Evolutionary conservation across 2,329 filamentous ascomycete species (phyloP).

Genomic region (Fusarium tricinctum): DNA sequence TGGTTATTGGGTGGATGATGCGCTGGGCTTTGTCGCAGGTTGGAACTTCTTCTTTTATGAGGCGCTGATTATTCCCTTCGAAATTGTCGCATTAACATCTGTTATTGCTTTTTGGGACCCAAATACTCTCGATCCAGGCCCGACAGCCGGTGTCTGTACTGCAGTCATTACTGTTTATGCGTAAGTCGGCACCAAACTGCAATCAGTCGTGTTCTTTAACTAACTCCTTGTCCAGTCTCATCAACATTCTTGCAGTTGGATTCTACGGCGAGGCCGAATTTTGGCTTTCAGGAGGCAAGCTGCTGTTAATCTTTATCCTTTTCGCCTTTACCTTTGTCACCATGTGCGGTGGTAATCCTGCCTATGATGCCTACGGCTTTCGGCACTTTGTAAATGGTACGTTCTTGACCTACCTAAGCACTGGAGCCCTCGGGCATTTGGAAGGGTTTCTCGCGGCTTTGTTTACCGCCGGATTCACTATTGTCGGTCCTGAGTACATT

Average conservation of each 20-base stretch:
- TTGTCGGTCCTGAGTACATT: slow-evolving; percentile 74
- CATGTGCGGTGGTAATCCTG: slow-evolving; percentile 71
- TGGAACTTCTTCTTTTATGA: slow-evolving; percentile 55
- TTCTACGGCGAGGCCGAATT: slow-evolving; percentile 63
- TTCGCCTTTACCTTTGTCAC: slow-evolving; percentile 72
- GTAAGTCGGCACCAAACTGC: slow-evolving; percentile 13
- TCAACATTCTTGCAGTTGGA: slow-evolving; percentile 59
- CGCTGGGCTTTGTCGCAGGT: slow-evolving; percentile 37
- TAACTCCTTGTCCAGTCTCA: slow-evolving; percentile 36
- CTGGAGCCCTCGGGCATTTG: slow-evolving; percentile 73
- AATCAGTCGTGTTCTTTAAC: no score
- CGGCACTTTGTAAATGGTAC: slow-evolving; percentile 73
- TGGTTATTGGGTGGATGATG: slow-evolving; percentile 40
- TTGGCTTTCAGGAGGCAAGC: slow-evolving; percentile 63
- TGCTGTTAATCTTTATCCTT: slow-evolving; percentile 55
- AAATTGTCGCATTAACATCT: slow-evolving; percentile 64
- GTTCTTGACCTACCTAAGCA: slow-evolving; percentile 66
- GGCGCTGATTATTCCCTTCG: slow-evolving; percentile 65
- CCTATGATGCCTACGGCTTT: slow-evolving; percentile 72
- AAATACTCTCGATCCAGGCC: slow-evolving; percentile 51
- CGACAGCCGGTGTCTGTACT: slow-evolving; percentile 61
- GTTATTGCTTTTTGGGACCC: slow-evolving; percentile 65
- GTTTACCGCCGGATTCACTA: slow-evolving; percentile 70
- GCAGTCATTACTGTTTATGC: slow-evolving; percentile 60
- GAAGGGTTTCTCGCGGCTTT: slow-evolving; percentile 75